Conservation (phyloP, 495 filamentous ascomycete species). For the Annulohypoxylon maeteangense region DNA sequence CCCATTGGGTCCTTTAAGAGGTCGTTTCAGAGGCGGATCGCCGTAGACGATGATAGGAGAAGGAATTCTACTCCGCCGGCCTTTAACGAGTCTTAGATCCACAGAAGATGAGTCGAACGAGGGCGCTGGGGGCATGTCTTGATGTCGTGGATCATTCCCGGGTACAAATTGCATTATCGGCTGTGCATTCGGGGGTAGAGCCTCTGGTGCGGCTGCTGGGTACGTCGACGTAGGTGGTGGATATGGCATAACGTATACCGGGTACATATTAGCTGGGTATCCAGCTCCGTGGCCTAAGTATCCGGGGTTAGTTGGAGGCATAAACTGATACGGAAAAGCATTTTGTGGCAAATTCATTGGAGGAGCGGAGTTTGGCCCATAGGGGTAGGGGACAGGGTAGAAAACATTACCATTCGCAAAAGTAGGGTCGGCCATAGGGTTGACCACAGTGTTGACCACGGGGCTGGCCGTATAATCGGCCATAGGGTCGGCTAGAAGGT, state of each 20-base stretch:
- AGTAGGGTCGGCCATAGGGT: background rate
- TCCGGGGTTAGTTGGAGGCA: background rate
- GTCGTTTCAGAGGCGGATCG: slow-evolving; percentile 24
- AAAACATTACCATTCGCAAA: background rate
- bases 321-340: slow-evolving; percentile 5
- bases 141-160: background rate
- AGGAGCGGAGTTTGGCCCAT: background rate
- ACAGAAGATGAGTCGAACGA: background rate
- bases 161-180: background rate
- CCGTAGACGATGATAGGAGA: background rate
- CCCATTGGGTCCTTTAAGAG: slow-evolving; percentile 27
- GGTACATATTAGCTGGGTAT: background rate
- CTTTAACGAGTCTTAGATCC: background rate
- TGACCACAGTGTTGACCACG: too few species aligned
- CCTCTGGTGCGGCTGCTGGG: background rate
- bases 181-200: background rate
- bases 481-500: background rate
- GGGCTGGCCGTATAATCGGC: too few species aligned
- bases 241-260: background rate
- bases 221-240: background rate
- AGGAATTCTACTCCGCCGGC: slow-evolving; percentile 11
- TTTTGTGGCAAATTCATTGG: background rate
- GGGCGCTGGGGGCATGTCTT: background rate
- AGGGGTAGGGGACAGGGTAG: background rate
- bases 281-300: background rate